phyloP scores from a whole-genome alignment of 257 asterid species.

The Leptodermis oblonga region DNA sequence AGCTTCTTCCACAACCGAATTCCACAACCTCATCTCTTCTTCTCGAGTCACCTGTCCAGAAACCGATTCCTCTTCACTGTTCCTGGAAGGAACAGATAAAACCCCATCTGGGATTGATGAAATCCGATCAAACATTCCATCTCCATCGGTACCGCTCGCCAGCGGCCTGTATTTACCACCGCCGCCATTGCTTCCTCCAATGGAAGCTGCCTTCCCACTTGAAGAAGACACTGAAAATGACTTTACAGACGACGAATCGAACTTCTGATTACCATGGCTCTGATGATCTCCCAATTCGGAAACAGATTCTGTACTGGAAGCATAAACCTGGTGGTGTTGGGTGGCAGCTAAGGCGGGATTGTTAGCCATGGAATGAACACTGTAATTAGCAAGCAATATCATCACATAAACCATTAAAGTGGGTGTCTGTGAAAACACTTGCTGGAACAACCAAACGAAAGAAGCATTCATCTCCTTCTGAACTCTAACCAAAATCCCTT shows the following conservation, averaged over 20 bases:
- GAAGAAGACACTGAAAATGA: constrained; percentile 48
- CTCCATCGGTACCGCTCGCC: constrained; percentile 76
- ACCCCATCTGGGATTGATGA: constrained; percentile 38
- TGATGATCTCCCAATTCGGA: constrained; percentile 48
- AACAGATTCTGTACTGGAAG: constrained; percentile 34
- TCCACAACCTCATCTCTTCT: constrained; percentile 63
- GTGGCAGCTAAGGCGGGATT: constrained; percentile 50
- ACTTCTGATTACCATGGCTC: constrained; percentile 23
- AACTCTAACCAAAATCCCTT: constrained; percentile 68
- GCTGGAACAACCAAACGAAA: constrained; percentile 95
- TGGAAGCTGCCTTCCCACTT: constrained; percentile 44
- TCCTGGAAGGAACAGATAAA: constrained; percentile 39
- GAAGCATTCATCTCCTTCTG: constrained; percentile 85
- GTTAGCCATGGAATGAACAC: constrained; percentile 71
- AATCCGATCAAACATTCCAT: constrained; percentile 52
- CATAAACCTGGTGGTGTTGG: constrained; percentile 27
- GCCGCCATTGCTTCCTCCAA: constrained; percentile 60
- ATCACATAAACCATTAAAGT: constrained; percentile 86
- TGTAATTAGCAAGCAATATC: constrained; percentile 86
- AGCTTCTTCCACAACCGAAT: constrained; percentile 67
- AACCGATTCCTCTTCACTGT: constrained; percentile 47
- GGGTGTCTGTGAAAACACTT: constrained; percentile 88
- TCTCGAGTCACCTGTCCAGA: constrained; percentile 39
- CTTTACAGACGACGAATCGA: constrained; percentile 50
- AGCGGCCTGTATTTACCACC: constrained; percentile 56